A percentile compares a stretch with the other conserved stretches of the same genome.
These are phyloP conservation scores for Mortierella alpina DNA, from an alignment of 192 early-diverging fungal genomes.

Conservation along the genomic window DNA sequence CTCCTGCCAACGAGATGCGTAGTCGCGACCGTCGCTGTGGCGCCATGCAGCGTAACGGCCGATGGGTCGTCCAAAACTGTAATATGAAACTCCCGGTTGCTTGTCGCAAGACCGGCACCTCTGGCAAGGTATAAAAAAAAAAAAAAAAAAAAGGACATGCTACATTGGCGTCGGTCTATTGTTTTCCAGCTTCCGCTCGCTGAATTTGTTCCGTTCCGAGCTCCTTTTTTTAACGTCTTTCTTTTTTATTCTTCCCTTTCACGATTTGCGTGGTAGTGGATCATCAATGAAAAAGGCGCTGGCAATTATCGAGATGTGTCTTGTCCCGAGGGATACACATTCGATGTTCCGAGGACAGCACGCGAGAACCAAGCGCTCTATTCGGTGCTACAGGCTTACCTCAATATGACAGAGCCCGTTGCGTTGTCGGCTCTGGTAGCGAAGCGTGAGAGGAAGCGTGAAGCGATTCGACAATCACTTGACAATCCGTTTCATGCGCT, in stretches of 20 bases:
- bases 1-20: conserved; percentile 13
- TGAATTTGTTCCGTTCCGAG: neutral
- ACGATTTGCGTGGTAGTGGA: conserved; percentile 9
- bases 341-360: conserved; percentile 45
- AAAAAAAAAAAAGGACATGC: neutral
- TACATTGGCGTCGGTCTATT: neutral
- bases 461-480: neutral
- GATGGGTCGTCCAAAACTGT: conserved; percentile 43
- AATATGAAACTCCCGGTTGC: conserved; percentile 45
- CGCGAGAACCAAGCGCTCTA: conserved; percentile 33
- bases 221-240: neutral
- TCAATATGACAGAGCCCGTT: conserved; percentile 11
- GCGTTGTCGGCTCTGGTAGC: neutral
- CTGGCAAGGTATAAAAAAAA: conserved; percentile 11
- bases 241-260: neutral
- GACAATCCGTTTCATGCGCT: neutral
- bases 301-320: conserved; percentile 39
- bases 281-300: conserved; percentile 29
- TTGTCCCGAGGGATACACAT: conserved; percentile 34
- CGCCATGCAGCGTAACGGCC: conserved; percentile 47
- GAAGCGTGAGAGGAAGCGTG: neutral
- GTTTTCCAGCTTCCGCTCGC: neutral
- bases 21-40: conserved; percentile 37
- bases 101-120: conserved; percentile 32
- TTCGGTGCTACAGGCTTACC: conserved; percentile 5